Evolutionary conservation across 2,329 filamentous ascomycete species (phyloP).

Genomic region (Pyricularia grisea): DNA sequence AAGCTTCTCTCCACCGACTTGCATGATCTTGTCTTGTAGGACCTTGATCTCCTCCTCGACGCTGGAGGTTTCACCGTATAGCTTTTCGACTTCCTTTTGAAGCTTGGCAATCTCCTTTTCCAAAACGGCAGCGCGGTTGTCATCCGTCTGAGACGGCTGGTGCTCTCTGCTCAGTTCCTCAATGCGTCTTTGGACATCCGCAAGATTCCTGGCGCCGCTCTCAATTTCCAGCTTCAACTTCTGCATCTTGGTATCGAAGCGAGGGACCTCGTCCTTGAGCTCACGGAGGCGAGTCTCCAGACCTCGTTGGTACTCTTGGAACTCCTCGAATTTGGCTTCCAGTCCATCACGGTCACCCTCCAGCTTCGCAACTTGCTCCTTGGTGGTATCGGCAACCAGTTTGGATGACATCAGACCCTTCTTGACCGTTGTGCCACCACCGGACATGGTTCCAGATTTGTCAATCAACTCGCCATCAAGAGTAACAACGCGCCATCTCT

Average conservation of each 20-base stretch:
- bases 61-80: constrained; percentile 77
- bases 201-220: constrained; percentile 74
- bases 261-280: constrained; percentile 69
- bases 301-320: constrained; percentile 76
- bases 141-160: constrained; percentile 71
- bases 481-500: constrained; percentile 92
- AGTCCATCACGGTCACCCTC: constrained; percentile 79
- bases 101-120: constrained; percentile 70
- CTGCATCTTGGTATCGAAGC: constrained; percentile 81
- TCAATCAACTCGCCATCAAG: constrained; percentile 93
- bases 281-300: constrained; percentile 65
- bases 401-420: constrained; percentile 96
- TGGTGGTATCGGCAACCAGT: constrained; percentile 74
- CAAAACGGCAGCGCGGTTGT: constrained; percentile 60
- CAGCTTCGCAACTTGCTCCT: constrained; percentile 80
- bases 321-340: constrained; percentile 73
- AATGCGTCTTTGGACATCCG: constrained; percentile 74
- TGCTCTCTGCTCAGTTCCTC: constrained; percentile 77
- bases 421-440: constrained; percentile 84
- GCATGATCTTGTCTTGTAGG: constrained; percentile 96
- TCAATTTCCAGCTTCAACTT: constrained; percentile 85
- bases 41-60: constrained; percentile 89
- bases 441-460: constrained; percentile 97
- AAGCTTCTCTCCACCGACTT: constrained; percentile 88
- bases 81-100: constrained; percentile 67